Conservation (phyloP, 306 rosid genomes). For the Cicer bijugum region DNA sequence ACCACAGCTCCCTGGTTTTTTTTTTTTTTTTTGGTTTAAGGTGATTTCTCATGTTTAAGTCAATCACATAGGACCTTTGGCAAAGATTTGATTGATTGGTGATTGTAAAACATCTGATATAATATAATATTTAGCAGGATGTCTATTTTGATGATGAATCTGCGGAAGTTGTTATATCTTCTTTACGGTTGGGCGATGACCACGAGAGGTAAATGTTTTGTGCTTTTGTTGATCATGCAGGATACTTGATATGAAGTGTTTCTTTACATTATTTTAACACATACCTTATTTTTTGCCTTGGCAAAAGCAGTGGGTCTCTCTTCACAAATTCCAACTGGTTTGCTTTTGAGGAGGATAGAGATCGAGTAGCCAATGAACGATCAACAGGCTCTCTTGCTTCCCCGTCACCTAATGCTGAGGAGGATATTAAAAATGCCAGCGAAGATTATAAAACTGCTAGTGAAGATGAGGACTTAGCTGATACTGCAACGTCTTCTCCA, state of each 20-base stretch:
- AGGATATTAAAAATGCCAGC: constrained; percentile 46
- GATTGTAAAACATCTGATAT: constrained; percentile 1
- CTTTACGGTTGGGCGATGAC: constrained; percentile 95
- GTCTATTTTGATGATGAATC: constrained; percentile 98
- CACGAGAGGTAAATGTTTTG: constrained; percentile 76
- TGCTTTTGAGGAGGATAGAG: constrained; percentile 85
- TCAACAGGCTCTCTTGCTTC: constrained; percentile 72
- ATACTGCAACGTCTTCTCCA: constrained; percentile 78
- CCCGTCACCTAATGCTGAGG: constrained; percentile 73
- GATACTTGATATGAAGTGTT: neutral
- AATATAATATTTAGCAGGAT: constrained; percentile 63
- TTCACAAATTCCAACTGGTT: constrained; percentile 99
- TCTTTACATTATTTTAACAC: constrained; percentile 14
- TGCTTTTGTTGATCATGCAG: constrained; percentile 6
- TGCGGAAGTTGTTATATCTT: constrained; percentile 96
- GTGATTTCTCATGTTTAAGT: constrained; percentile 31
- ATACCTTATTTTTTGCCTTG: constrained; percentile 36
- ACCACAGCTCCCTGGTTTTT: neutral
- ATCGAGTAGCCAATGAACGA: constrained; percentile 65
- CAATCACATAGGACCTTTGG: neutral
- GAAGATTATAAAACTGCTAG: constrained; percentile 60
- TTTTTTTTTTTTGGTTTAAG: neutral
- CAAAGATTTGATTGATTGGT: constrained; percentile 27
- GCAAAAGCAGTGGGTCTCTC: constrained; percentile 77
- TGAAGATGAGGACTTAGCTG: constrained; percentile 85